These are phyloP conservation scores for Penicillium alfredii DNA, from an alignment of 495 filamentous ascomycete genomes.

Conservation along the genomic window DNA sequence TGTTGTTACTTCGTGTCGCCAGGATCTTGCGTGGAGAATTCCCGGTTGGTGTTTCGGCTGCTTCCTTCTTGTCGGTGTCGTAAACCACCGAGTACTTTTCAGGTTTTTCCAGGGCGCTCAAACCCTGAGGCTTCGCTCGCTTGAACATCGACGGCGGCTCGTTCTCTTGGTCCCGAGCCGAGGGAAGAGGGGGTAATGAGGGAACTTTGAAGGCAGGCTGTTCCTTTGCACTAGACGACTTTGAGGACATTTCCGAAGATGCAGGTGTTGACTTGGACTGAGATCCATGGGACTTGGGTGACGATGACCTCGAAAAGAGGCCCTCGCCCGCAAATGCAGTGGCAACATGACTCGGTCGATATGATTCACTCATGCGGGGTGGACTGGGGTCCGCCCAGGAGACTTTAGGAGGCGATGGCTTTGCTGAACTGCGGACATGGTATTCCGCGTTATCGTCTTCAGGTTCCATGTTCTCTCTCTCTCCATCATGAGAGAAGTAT, in stretches of 20 bases:
- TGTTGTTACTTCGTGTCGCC: constrained; percentile 69
- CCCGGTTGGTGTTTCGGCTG: constrained; percentile 33
- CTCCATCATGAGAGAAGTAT: constrained; percentile 26
- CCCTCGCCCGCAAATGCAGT: constrained; percentile 21
- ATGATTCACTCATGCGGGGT: constrained; percentile 20
- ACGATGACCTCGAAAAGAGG: constrained; percentile 35
- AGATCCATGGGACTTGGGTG: constrained; percentile 36
- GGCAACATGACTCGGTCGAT: constrained; percentile 20
- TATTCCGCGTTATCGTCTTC: constrained; percentile 26
- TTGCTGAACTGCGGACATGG: constrained; percentile 24
- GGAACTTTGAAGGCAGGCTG: constrained; percentile 65
- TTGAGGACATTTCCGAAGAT: constrained; percentile 36
- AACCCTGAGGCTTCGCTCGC: constrained; percentile 54
- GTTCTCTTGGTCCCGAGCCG: constrained; percentile 71
- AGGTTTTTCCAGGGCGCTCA: constrained; percentile 53
- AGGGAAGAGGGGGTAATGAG: constrained; percentile 52
- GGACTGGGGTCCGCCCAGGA: constrained; percentile 44
- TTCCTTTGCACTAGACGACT: constrained; percentile 30
- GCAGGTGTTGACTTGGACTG: constrained; percentile 39
- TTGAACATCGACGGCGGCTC: constrained; percentile 72
- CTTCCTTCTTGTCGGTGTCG: constrained; percentile 43
- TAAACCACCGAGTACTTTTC: constrained; percentile 49
- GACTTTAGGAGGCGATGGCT: constrained; percentile 37
- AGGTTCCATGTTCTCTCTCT: constrained; percentile 20
- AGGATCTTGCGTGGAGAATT: constrained; percentile 66